Evolutionary conservation across 805 yeast genomes (phyloP).

Genomic region (Hanseniaspora lindneri): DNA sequence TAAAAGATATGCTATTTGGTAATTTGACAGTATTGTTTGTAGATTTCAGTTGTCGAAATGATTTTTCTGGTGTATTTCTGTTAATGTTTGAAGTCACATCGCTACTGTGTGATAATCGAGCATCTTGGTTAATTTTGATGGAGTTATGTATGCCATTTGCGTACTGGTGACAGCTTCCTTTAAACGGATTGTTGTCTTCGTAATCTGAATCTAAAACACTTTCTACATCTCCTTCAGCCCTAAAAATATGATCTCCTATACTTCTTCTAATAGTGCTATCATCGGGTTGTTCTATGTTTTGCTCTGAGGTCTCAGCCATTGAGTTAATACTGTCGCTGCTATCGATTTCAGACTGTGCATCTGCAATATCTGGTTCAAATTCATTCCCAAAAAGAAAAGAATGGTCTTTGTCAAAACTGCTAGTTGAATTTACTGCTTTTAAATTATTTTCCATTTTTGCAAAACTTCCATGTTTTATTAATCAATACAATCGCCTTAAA

Average conservation of each 20-base stretch:
- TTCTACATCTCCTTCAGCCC: constrained; percentile 1
- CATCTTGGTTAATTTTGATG: constrained; percentile 16
- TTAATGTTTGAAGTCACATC: not conserved
- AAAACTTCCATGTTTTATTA: no score
- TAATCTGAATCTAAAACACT: constrained; percentile 22
- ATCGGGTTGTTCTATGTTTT: no score
- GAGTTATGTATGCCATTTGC: constrained; percentile 31
- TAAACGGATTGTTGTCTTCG: constrained; percentile 33
- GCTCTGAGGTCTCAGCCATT: no score
- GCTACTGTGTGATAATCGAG: not conserved
- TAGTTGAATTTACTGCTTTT: not conserved
- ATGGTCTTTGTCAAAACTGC: constrained; percentile 7
- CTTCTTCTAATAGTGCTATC: not conserved
- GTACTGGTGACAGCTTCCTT: constrained; percentile 30
- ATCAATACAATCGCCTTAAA: not conserved
- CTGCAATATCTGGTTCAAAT: not conserved
- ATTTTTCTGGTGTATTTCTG: no score
- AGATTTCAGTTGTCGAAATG: constrained; percentile 5
- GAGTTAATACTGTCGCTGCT: not conserved
- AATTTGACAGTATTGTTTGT: not conserved
- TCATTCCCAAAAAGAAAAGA: constrained; percentile 3
- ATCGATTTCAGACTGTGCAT: not conserved
- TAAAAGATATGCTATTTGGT: constrained; percentile 5
- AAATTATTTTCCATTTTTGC: not conserved
- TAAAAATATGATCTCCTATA: not conserved